Evolutionary conservation across 2,329 filamentous ascomycete genomes (phyloP), one percentile per base, ranked within the genome.

Genomic region (Triangularia setosa): DNA sequence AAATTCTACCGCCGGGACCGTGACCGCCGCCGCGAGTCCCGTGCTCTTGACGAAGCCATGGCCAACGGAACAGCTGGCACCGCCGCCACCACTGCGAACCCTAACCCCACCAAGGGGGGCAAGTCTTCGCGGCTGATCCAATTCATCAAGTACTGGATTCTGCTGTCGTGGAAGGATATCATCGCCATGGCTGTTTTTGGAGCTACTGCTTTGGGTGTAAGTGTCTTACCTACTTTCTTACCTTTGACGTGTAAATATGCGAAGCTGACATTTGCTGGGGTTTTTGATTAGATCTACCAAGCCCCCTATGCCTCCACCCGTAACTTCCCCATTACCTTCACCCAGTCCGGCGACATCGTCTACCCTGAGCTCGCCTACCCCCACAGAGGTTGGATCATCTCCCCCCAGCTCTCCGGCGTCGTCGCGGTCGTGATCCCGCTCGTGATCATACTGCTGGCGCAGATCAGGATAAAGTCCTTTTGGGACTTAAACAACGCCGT

Each of bases 401-500:
- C 86, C 0, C 85, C 87, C 53, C 85, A 80, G 79, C 75, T 82
- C 0, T 84, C 86, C 0, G 86, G 83, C 0, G 70, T 88, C 1
- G 75, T 90, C 30, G 83, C 82, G 4, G 76, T 82, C 54, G 74
- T 84, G 5, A 77, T 87, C n/a, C 89, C 90, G 8, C 88, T 92
- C 70, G 74, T 80, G 66, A 76, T 90, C 73, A 85, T 92, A 70
- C 76, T 90, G 2, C 69, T 87, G 61, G 83, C 87, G 77, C 89
- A 92, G 75, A 82, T 91, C 69, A 85, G 88, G 58, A 80, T 91
- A 56, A 84, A 85, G 62, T 87, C 84, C 7, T 89, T 89, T 78
- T 89, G 86, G 87, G 87, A 89, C 63, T 78, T 86, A 71, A 91
- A 91, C 79, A 92, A 92, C 73, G 89, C 84, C 54, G 79, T 87